Evolutionary conservation across 140 eudicot genomes (phyloP), one percentile per base, ranked within the genome.

Genomic region (Stevia rebaudiana): DNA sequence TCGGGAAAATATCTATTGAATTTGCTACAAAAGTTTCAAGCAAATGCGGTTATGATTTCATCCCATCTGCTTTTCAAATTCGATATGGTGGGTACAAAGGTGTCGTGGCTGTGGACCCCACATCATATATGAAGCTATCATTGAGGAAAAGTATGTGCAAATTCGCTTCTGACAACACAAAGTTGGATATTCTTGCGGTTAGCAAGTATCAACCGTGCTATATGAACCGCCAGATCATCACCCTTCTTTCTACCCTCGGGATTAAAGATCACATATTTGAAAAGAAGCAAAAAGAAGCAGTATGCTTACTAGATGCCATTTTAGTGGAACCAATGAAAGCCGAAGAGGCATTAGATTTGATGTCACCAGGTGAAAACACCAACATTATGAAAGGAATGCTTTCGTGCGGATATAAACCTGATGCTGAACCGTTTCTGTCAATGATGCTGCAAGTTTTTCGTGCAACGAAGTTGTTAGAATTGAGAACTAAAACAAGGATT

Each of bases 361-460:
- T 94, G 95, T 78, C 87, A 25, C 90, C 95, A 0, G 96, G 98
- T 61, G 98, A 92, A 58, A 80, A 81, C 60, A 78, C 88, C 0
- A 69, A 81, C 68, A 71, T 94, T 62, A 86, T 94, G 39, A 88
- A 85, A 71, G 95, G 80, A 74, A 77, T 94, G 94, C 76, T 94
- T 36, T 62, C 59, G 25, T 94, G 99, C 63, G 99, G 95, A 4
- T 94, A 94, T 69, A 81, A 73, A 81, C 99, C 94, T 8, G 74
- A 83, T 48, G 77, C 66, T 18, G 99, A 92, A 70, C 99, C 99
- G 5, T 88, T 85, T 71, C 83, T 94, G 5, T 85, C 88, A 9
- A 92, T 92, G 99, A 85, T 88, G 97, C 73, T 92, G 76, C 96
- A 88, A 70, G 79, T 84, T n/a, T 88, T 92, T 67, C 84, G 99